phyloP scores from a whole-genome alignment of 305 asterid species.

The Lippia alba region DNA sequence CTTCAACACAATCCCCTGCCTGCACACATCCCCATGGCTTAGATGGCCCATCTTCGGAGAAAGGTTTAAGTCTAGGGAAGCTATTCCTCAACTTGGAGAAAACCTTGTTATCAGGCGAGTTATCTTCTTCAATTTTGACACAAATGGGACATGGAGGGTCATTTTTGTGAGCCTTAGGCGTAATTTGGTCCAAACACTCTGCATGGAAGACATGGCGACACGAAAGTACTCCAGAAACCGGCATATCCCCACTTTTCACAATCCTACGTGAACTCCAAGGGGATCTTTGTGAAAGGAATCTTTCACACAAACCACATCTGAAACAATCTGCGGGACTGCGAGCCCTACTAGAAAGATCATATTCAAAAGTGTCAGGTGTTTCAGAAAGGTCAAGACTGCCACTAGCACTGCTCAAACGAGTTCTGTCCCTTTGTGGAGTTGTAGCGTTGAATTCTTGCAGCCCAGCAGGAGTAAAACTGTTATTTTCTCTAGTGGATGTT shows the following conservation, averaged over 20 bases:
- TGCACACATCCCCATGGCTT: constrained; percentile 84
- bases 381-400: constrained; percentile 74
- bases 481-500: constrained; percentile 47
- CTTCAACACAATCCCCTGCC: constrained; percentile 91
- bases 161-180: constrained; percentile 73
- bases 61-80: constrained; percentile 70
- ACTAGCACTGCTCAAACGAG: constrained; percentile 71
- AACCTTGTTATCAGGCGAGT: constrained; percentile 62
- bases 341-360: constrained; percentile 36
- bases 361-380: constrained; percentile 64
- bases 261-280: constrained; percentile 95
- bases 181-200: constrained; percentile 91
- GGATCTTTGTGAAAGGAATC: constrained; percentile 86
- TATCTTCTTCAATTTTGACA: constrained; percentile 64
- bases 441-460: constrained; percentile 48
- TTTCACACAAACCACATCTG: constrained; percentile 85
- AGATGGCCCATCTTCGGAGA: constrained; percentile 70
- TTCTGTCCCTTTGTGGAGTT: constrained; percentile 66
- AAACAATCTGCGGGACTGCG: constrained; percentile 15
- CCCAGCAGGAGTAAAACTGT: constrained; percentile 36
- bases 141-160: constrained; percentile 97
- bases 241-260: constrained; percentile 89
- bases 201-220: constrained; percentile 97
- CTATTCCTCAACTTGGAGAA: constrained; percentile 59
- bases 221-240: constrained; percentile 88